phyloP scores from a whole-genome alignment of 805 yeast species.

The Phaffomyces antillensis region DNA sequence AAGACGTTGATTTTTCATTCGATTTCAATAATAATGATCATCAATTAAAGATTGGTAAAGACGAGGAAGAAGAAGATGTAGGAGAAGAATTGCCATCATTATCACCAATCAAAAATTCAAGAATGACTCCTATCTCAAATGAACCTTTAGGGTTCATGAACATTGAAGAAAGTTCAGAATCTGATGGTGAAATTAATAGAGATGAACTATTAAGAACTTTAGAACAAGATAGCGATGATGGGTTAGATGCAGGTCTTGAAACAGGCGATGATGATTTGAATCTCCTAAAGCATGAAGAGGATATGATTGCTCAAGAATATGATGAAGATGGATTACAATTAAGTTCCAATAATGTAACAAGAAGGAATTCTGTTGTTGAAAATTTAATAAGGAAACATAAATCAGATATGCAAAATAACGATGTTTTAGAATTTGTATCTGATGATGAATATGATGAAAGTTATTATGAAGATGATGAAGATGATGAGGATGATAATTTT shows the following conservation, averaged over 20 bases:
- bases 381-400: constrained; percentile 36
- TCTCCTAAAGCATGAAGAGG: constrained; percentile 34
- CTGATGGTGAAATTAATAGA: constrained; percentile 57
- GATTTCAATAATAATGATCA: constrained; percentile 37
- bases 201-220: constrained; percentile 35
- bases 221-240: constrained; percentile 26
- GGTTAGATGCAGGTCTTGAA: constrained; percentile 29
- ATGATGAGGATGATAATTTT: constrained; percentile 22
- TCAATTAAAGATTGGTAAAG: constrained; percentile 17
- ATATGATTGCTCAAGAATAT: constrained; percentile 35
- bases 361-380: constrained; percentile 27
- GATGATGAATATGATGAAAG: constrained; percentile 24
- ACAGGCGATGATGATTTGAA: constrained; percentile 29
- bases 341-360: constrained; percentile 24
- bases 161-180: constrained; percentile 28
- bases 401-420: constrained; percentile 35
- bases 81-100: constrained; percentile 43
- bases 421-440: constrained; percentile 26
- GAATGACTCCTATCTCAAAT: constrained; percentile 12
- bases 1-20: constrained; percentile 35
- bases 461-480: constrained; percentile 21
- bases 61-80: constrained; percentile 46
- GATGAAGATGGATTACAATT: constrained; percentile 21
- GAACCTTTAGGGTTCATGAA: constrained; percentile 19
- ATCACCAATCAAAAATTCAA: constrained; percentile 9